Evolutionary conservation across 2,329 filamentous ascomycete genomes (phyloP).

Genomic region (Teratosphaeriaceae sp.): DNA sequence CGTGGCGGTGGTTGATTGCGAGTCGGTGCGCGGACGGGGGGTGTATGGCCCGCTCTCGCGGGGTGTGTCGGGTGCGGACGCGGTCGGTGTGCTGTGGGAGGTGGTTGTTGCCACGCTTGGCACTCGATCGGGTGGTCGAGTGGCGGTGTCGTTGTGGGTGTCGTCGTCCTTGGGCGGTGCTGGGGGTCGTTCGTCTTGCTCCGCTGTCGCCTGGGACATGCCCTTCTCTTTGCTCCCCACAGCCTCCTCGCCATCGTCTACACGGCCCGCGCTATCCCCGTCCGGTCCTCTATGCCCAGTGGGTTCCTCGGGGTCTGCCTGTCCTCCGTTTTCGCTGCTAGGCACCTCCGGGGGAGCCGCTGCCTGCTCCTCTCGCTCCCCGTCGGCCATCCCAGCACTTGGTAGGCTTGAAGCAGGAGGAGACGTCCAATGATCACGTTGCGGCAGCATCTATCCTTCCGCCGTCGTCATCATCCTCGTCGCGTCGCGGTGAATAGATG

Average conservation of each 20-base stretch:
- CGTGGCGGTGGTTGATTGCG: slow-evolving; percentile 51
- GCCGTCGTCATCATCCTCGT: too few species aligned
- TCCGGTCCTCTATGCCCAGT: too few species aligned
- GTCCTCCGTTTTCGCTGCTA: too few species aligned
- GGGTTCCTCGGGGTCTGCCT: too few species aligned
- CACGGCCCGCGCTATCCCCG: too few species aligned
- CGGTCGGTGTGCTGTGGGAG: slow-evolving; percentile 2
- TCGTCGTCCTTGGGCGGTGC: slow-evolving; percentile 6
- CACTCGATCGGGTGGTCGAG: neutral
- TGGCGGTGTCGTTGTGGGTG: neutral
- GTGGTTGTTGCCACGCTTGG: neutral
- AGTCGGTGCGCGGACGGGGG: slow-evolving; percentile 50
- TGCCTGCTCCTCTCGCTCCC: slow-evolving; percentile 18
- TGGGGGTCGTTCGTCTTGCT: slow-evolving; percentile 7
- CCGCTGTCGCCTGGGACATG: slow-evolving; percentile 5
- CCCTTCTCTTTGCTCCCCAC: slow-evolving; percentile 6
- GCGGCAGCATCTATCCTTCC: too few species aligned
- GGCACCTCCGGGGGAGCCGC: slow-evolving; percentile 16
- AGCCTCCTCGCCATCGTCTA: slow-evolving; percentile 5
- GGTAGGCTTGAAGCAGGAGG: slow-evolving; percentile 12
- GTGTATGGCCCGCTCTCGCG: slow-evolving; percentile 8
- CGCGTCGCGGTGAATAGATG: too few species aligned
- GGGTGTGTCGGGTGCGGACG: slow-evolving; percentile 13
- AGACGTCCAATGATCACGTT: too few species aligned
- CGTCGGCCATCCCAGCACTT: slow-evolving; percentile 27